These are phyloP conservation scores for Aspergillus haitiensis DNA, from an alignment of 495 filamentous ascomycete genomes.

Conservation along the genomic window DNA sequence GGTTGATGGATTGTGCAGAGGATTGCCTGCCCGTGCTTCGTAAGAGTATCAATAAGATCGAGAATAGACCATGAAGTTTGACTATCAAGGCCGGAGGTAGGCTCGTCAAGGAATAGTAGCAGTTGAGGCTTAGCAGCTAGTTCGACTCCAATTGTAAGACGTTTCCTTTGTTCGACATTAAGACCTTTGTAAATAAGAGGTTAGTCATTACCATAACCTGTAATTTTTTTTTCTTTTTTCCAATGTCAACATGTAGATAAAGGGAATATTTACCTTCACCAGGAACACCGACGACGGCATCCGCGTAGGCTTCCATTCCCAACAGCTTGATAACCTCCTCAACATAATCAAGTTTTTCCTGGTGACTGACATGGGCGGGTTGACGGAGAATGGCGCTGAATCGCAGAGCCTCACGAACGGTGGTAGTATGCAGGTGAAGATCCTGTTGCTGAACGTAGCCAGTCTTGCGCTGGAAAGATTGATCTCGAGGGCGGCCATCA, in stretches of 20 bases:
- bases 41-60: conserved; percentile 80
- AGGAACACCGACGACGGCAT: conserved; percentile 46
- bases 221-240: too few species aligned
- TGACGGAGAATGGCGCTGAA: conserved; percentile 88
- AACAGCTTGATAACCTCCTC: conserved; percentile 92
- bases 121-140: conserved; percentile 86
- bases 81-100: conserved; percentile 83
- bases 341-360: conserved; percentile 85
- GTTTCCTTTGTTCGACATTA: conserved; percentile 89
- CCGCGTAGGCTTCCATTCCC: conserved; percentile 66
- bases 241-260: background rate
- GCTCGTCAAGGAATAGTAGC: conserved; percentile 86
- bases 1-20: conserved; percentile 97
- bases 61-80: conserved; percentile 92
- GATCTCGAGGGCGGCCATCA: conserved; percentile 58
- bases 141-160: conserved; percentile 86
- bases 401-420: conserved; percentile 77
- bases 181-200: conserved; percentile 58
- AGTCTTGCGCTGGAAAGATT: conserved; percentile 88
- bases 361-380: conserved; percentile 64
- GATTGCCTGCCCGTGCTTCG: conserved; percentile 85
- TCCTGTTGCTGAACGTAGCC: conserved; percentile 97
- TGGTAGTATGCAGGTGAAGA: conserved; percentile 81
- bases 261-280: conserved; percentile 42
- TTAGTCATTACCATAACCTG: background rate